Conservation (phyloP, 202 grass and related monocot genomes). For the Bolboschoenoplectus hybrid region DNA sequence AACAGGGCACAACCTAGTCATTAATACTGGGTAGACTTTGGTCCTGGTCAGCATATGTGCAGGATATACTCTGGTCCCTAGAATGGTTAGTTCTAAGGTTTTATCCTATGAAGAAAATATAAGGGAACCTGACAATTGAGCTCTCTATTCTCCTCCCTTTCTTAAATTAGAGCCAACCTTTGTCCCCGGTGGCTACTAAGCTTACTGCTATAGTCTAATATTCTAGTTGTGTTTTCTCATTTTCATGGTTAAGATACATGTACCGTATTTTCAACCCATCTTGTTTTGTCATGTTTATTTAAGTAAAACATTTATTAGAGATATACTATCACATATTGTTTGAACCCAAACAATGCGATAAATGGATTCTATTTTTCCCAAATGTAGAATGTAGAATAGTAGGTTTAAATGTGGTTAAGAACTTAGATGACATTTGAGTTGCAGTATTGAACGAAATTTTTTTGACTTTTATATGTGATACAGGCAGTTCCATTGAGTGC, state of each 20-base stretch:
- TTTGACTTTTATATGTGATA: conserved; percentile 23
- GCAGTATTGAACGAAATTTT: not conserved
- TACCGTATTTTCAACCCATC: not conserved
- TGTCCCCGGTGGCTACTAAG: not conserved
- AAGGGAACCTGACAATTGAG: conserved; percentile 6
- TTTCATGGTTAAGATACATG: not conserved
- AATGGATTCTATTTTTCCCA: not conserved
- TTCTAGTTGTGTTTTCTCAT: not conserved
- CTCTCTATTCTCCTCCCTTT: not conserved
- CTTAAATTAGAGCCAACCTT: not conserved
- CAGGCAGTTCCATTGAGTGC: conserved; percentile 88
- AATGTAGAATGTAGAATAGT: not conserved
- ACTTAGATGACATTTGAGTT: not conserved
- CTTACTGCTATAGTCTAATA: not conserved
- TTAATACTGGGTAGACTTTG: not conserved
- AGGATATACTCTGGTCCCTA: not conserved
- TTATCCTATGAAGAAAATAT: not conserved
- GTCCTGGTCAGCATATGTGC: not conserved
- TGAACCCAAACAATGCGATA: not conserved
- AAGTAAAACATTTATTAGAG: conserved; percentile 1
- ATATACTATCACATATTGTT: not conserved
- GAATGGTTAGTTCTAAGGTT: conserved; percentile 27
- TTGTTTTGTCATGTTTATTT: not conserved
- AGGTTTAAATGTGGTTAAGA: not conserved
- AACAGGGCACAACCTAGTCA: not conserved